These are phyloP conservation scores for Phytophthora agathidicida DNA, from an alignment of 352 stramenopile genomes.

Conservation along the genomic window DNA sequence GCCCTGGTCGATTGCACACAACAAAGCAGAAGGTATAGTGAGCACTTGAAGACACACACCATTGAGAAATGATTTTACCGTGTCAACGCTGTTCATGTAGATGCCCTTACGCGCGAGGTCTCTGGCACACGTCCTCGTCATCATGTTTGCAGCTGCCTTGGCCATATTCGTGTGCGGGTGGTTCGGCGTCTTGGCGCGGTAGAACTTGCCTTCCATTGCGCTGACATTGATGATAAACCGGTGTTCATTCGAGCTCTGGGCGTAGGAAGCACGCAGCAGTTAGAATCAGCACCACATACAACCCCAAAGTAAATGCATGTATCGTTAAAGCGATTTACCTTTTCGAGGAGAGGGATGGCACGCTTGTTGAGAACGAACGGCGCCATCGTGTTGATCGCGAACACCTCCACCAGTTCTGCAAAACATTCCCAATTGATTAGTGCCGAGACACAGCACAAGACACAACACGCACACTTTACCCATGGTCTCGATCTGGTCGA, in stretches of 20 bases:
- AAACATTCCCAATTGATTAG: conserved; percentile 1
- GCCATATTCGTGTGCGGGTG: conserved; percentile 97
- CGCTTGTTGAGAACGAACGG: conserved; percentile 95
- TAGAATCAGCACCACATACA: conserved; percentile 3
- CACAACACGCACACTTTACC: conserved; percentile 26
- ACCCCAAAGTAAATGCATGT: no score
- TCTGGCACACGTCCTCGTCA: conserved; percentile 92
- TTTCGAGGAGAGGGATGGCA: conserved; percentile 64
- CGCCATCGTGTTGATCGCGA: conserved; percentile 94
- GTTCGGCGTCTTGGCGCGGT: conserved; percentile 93
- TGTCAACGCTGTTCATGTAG: conserved; percentile 97
- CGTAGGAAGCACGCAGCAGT: conserved; percentile 7
- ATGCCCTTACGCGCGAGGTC: conserved; percentile 90
- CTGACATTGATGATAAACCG: conserved; percentile 95
- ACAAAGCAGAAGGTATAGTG: no score
- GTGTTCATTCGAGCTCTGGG: conserved; percentile 48
- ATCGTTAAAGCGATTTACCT: no score
- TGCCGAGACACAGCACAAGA: background rate
- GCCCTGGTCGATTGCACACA: conserved; percentile 48
- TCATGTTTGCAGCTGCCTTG: conserved; percentile 97
- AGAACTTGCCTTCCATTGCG: conserved; percentile 97
- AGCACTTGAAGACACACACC: no score
- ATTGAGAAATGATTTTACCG: no score
- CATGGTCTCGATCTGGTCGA: conserved; percentile 79
- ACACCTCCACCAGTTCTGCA: conserved; percentile 79